Percentiles rank a stretch among this genome's conserved stretches.
Evolutionary conservation across 2,329 filamentous ascomycete genomes (phyloP).

Genomic region (Colletotrichum godetiae): DNA sequence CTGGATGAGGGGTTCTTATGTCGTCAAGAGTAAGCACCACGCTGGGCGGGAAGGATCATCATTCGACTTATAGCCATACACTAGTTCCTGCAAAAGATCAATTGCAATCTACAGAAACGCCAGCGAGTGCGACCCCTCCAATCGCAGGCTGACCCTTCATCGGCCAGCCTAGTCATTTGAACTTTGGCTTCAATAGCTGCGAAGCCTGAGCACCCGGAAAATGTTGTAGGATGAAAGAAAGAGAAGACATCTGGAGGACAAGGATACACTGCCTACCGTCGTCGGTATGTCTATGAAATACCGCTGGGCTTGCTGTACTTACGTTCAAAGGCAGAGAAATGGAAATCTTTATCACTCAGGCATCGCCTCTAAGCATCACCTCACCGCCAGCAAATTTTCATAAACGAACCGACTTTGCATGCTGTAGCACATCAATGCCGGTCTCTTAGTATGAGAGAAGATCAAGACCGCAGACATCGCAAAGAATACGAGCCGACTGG

Average conservation of each 20-base stretch:
- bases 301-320: too few species aligned
- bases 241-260: neutral
- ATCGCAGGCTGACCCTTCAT: neutral
- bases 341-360: too few species aligned
- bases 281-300: too few species aligned
- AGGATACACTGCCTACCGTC: too few species aligned
- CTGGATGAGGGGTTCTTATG: neutral
- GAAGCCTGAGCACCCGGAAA: neutral
- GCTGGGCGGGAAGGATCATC: neutral
- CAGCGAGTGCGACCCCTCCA: neutral
- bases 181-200: neutral
- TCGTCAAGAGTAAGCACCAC: too few species aligned
- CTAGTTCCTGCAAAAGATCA: neutral
- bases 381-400: neutral
- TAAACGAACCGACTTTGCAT: neutral
- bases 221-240: neutral
- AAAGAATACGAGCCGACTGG: neutral
- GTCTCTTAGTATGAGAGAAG: neutral
- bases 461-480: neutral
- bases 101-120: neutral
- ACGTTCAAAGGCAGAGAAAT: too few species aligned
- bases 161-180: neutral
- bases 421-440: neutral
- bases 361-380: neutral
- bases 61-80: neutral